Evolutionary conservation across 176 grass and related monocot species (phyloP), one percentile per base, ranked within the genome.

Genomic region (Puya raimondii): DNA sequence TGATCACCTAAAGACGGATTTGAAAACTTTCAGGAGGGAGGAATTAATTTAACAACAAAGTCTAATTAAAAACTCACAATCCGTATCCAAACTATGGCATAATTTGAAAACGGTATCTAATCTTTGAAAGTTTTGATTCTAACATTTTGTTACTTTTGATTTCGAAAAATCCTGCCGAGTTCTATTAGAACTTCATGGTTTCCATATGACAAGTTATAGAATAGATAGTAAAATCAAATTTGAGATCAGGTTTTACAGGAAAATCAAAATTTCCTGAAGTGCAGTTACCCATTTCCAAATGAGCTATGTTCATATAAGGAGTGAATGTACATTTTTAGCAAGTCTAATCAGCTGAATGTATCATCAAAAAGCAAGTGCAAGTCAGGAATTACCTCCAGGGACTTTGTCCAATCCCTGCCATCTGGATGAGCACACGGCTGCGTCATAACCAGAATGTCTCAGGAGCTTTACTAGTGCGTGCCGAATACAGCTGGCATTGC

Each of bases 361-460:
- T 64, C 22, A 50, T 3, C 47, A 54, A 2, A 16, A 48, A 23
- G 7, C 25, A 79, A 50, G 67, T 3, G 51, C 12, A 68, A 13
- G n/a, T 51, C 33, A 26, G 54, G 65, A 50, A 53, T 4, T 87
- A 92, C 93, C 93, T 85, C 93, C 84, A 59, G 86, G 93, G 70
- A 96, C 88, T 75, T 80, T 92, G 81, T 92, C 86, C 52, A 86
- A 75, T 1, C 83, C 81, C 53, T 89, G 88, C 93, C 93, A 92
- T 85, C 82, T 89, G 69, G 88, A 86, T 65, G 76, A 27, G 64
- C 92, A 96, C 10, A 92, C 76, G 10, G 88, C 86, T 6, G 84
- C 84, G 64, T 96, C 86, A 23, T 89, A 89, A 33, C 93, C 93
- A 5, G 89, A 89, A 21, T 75, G 78, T 76, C 80, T 90, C 72